These are phyloP conservation scores for Heritiera fomes DNA, from an alignment of 345 rosid species.

Conservation along the genomic window DNA sequence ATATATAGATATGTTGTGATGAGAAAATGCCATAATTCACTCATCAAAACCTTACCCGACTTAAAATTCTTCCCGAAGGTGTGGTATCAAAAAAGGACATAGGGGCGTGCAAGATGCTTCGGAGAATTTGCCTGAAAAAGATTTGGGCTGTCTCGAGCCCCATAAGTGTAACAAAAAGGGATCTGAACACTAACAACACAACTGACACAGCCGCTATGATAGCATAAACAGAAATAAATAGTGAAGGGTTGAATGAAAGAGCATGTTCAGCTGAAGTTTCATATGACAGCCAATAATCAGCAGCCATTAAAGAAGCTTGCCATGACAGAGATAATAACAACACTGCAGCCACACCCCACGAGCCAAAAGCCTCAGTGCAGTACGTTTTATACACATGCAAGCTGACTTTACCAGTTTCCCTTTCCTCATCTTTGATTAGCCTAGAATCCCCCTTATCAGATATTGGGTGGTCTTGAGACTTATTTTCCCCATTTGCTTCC, in stretches of 20 bases:
- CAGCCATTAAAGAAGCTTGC: slow-evolving; percentile 83
- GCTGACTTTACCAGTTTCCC: slow-evolving; percentile 80
- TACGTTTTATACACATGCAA: slow-evolving; percentile 68
- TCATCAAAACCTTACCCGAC: slow-evolving; percentile 60
- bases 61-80: slow-evolving; percentile 91
- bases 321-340: slow-evolving; percentile 62
- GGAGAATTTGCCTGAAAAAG: slow-evolving; percentile 70
- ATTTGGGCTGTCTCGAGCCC: slow-evolving; percentile 86
- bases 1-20: not conserved
- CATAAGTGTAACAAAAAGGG: slow-evolving; percentile 53
- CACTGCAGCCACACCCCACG: slow-evolving; percentile 74
- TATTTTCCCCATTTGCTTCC: slow-evolving; percentile 55
- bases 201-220: slow-evolving; percentile 60
- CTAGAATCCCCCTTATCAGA: slow-evolving; percentile 56
- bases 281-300: slow-evolving; percentile 92
- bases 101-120: slow-evolving; percentile 91
- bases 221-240: slow-evolving; percentile 64
- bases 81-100: slow-evolving; percentile 97
- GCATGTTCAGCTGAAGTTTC: slow-evolving; percentile 69
- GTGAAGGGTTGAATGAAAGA: slow-evolving; percentile 50
- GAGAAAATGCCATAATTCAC: not conserved
- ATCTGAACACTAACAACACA: slow-evolving; percentile 50
- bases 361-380: slow-evolving; percentile 84
- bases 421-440: slow-evolving; percentile 87
- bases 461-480: slow-evolving; percentile 40